Percentiles rank a stretch among this genome's conserved stretches.
Evolutionary conservation across 305 asterid genomes (phyloP).

Genomic region (Stenogyne calaminthoides): DNA sequence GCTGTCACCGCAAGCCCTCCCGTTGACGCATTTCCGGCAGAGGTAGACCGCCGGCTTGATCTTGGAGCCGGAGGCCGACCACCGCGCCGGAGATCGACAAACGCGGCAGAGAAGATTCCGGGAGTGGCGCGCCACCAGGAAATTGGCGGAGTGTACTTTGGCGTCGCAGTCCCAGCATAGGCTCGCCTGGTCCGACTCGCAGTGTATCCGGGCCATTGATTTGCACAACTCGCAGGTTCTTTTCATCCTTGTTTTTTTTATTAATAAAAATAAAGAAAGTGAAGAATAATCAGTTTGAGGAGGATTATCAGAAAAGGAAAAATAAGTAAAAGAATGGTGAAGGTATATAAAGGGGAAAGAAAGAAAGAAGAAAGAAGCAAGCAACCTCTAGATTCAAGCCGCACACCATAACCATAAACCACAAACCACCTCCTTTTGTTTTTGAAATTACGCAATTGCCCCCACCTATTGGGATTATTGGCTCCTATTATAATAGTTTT

Average conservation of each 20-base stretch:
- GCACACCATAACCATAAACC: constrained; percentile 1
- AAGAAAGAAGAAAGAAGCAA: constrained; percentile 11
- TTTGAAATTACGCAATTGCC: constrained; percentile 25
- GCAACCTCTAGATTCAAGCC: constrained; percentile 29
- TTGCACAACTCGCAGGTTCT: constrained; percentile 55
- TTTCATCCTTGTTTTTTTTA: constrained; percentile 36
- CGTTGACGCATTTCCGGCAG: constrained; percentile 40
- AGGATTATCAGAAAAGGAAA: background rate
- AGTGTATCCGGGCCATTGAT: constrained; percentile 50
- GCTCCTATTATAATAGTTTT: background rate
- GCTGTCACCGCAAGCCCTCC: background rate
- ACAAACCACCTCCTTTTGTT: constrained; percentile 8
- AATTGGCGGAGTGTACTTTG: constrained; percentile 80
- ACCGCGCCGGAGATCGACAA: constrained; percentile 65
- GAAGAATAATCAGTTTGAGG: background rate
- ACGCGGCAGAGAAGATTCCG: constrained; percentile 67
- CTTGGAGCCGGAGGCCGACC: constrained; percentile 68
- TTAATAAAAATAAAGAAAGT: background rate
- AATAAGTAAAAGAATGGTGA: background rate
- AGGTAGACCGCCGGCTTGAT: constrained; percentile 45
- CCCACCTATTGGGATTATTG: background rate
- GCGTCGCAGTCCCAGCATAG: constrained; percentile 87
- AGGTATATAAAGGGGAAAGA: constrained; percentile 11
- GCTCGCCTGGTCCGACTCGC: constrained; percentile 71
- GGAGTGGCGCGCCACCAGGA: constrained; percentile 77